Evolutionary conservation across 495 filamentous ascomycete species (phyloP), one percentile per base, ranked within the genome.

Genomic region (Penicillium verhagenii): DNA sequence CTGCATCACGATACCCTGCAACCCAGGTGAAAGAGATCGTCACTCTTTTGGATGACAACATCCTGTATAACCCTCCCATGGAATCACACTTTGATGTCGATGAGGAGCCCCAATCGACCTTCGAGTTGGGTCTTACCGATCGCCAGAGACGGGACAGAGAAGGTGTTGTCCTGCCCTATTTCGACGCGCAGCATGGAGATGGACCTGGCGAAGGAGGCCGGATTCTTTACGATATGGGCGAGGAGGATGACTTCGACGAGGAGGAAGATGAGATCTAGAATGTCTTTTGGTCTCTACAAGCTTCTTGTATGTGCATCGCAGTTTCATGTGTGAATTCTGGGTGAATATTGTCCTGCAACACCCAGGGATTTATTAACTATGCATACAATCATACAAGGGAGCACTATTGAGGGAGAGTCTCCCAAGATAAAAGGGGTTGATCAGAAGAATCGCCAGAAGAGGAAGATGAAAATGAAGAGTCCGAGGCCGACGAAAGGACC

Each of bases 191-290:
- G 81, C 84, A 81, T 40, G 85, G 86, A 28, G 74, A 86, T 33
- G 86, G 85, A 0, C 89, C 88, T 11, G 90, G 93, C 11, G 89
- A 90, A 26, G 87, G 87, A 16, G 94, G 95, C 0, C 79, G 92
- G 56, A 98, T 98, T 49, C 64, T 98, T 62, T 97, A 97, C 73
- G 92, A 96, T 48, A 94, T 97, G 86, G 94, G 93, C 25, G 82
- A 83, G 48, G 95, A 96, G 75, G 94, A 98, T 75, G 95, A 98
- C 72, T 98, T 96, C 70, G 94, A 98, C 66, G 94, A 97, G 56
- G 95, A 97, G 72, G 95, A 98, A 66, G 94, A 98, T 78, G 95
- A 98, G 71, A 92, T 97, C 48, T 96, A 67, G 71, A 71, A 23
- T 26, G 21, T n/a, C 9, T 1, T 14, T 26, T 24, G 0, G 16